Conservation (phyloP, 78 protist species). For the Diacronema lutheri region DNA sequence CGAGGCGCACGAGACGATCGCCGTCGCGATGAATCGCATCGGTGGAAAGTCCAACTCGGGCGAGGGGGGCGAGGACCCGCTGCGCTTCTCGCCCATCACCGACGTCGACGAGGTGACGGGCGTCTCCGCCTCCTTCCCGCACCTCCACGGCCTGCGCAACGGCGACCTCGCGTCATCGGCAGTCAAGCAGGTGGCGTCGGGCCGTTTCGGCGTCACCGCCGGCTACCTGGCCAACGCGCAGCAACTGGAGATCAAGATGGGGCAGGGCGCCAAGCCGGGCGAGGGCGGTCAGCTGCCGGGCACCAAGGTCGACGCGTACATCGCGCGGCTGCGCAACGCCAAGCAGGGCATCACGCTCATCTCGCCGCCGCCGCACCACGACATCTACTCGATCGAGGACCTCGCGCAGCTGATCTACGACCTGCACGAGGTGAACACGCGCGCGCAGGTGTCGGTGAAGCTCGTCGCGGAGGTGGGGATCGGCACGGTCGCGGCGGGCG, state of each 20-base stretch:
- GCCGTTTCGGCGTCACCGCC: slow-evolving; percentile 88
- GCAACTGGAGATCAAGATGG: slow-evolving; percentile 87
- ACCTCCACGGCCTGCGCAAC: slow-evolving; percentile 34
- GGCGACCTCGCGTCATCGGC: slow-evolving; percentile 54
- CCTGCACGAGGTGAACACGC: slow-evolving; percentile 69
- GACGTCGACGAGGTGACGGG: slow-evolving; percentile 39
- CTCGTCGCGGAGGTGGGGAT: slow-evolving; percentile 77
- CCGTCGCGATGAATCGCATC: slow-evolving; percentile 76
- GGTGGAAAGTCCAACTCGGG: slow-evolving; percentile 83
- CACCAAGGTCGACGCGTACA: slow-evolving; percentile 56
- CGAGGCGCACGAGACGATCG: slow-evolving; percentile 76
- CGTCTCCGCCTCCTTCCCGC: slow-evolving; percentile 8
- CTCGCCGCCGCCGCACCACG: slow-evolving; percentile 93
- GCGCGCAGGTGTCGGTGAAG: slow-evolving; percentile 77
- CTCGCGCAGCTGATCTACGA: slow-evolving; percentile 80
- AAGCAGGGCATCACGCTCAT: slow-evolving; percentile 85
- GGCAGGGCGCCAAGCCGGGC: slow-evolving; percentile 92
- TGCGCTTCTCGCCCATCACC: slow-evolving; percentile 17
- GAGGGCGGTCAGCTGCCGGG: slow-evolving; percentile 89
- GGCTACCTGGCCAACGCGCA: slow-evolving; percentile 75
- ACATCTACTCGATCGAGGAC: slow-evolving; percentile 92
- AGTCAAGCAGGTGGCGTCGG: slow-evolving; percentile 88
- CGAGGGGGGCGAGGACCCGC: slow-evolving; percentile 86
- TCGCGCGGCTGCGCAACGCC: slow-evolving; percentile 70
- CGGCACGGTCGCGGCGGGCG: slow-evolving; percentile 84